Evolutionary conservation across 2,329 filamentous ascomycete species (phyloP).

Genomic region (Penicillium sumatraense): DNA sequence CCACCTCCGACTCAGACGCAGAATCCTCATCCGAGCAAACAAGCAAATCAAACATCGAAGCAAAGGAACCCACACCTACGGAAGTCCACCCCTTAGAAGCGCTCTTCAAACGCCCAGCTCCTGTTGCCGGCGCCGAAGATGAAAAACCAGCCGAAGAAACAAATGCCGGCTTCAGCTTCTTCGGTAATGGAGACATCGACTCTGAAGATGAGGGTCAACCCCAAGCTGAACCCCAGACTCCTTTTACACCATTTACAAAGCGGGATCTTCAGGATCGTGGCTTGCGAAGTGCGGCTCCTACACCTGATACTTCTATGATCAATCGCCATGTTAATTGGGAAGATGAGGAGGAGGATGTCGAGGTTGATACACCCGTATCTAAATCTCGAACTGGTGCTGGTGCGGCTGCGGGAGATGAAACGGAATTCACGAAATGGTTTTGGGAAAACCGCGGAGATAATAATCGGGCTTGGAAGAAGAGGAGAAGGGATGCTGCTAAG

Average conservation of each 20-base stretch:
- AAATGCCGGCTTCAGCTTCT: conserved; percentile 77
- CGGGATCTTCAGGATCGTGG: conserved; percentile 71
- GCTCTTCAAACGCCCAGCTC: conserved; percentile 77
- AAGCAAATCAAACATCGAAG: not conserved
- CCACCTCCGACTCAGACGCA: conserved; percentile 12
- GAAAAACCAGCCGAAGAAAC: conserved; percentile 46
- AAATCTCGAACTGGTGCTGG: conserved; percentile 19
- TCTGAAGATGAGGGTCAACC: conserved; percentile 55
- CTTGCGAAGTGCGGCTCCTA: conserved; percentile 87
- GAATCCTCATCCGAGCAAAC: conserved; percentile 7
- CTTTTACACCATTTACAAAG: conserved; percentile 81
- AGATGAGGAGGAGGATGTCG: conserved; percentile 23
- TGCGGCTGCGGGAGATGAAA: conserved; percentile 49
- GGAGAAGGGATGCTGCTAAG: conserved; percentile 64
- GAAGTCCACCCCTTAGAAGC: conserved; percentile 86
- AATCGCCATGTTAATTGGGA: conserved; percentile 44
- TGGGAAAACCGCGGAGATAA: conserved; percentile 58
- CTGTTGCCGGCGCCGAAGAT: conserved; percentile 40
- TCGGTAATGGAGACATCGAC: conserved; percentile 60
- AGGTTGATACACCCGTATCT: conserved; percentile 31
- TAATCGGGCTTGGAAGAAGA: conserved; percentile 58
- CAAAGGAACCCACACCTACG: conserved; percentile 46
- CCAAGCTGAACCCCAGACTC: conserved; percentile 70
- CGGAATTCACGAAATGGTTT: conserved; percentile 66
- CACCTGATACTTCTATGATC: conserved; percentile 86